Conservation (phyloP, 495 filamentous ascomycete genomes). For the Cenococcum geophilum region DNA sequence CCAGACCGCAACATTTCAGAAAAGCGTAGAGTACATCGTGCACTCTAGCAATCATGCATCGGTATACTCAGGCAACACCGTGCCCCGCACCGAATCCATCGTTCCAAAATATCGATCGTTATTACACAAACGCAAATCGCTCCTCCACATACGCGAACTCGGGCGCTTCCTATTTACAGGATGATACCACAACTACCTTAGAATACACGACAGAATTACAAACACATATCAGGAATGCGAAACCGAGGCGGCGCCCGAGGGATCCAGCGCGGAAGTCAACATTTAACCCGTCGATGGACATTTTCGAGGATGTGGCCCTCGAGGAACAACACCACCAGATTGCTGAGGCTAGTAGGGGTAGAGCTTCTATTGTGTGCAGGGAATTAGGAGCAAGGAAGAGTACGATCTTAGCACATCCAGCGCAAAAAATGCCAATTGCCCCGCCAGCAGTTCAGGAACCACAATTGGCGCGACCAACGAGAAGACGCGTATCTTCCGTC, state of each 20-base stretch:
- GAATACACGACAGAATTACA: slow-evolving; percentile 31
- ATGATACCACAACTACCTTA: slow-evolving; percentile 21
- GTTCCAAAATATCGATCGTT: slow-evolving; percentile 22
- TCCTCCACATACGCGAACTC: slow-evolving; percentile 22
- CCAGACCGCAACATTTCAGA: neutral
- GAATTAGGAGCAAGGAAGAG: slow-evolving; percentile 8
- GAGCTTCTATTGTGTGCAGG: slow-evolving; percentile 9
- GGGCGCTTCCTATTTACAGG: slow-evolving; percentile 8
- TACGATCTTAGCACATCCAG: slow-evolving; percentile 26
- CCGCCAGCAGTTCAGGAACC: slow-evolving; percentile 15
- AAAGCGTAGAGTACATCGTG: neutral
- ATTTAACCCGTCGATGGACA: slow-evolving; percentile 25
- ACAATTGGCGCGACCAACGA: slow-evolving; percentile 10
- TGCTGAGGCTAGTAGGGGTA: slow-evolving; percentile 8
- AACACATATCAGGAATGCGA: slow-evolving; percentile 16
- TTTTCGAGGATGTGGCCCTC: slow-evolving; percentile 30
- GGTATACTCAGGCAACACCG: slow-evolving; percentile 23
- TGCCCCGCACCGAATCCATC: slow-evolving; percentile 27
- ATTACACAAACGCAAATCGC: slow-evolving; percentile 14
- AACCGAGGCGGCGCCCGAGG: slow-evolving; percentile 24
- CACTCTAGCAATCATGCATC: slow-evolving; percentile 16
- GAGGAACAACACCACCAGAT: slow-evolving; percentile 23
- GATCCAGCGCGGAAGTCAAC: slow-evolving; percentile 7
- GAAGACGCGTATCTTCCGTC: slow-evolving; percentile 29
- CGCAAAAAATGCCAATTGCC: slow-evolving; percentile 21